Conservation (phyloP, 768 basidiomycete species). For the Naganishia friedmannii region DNA sequence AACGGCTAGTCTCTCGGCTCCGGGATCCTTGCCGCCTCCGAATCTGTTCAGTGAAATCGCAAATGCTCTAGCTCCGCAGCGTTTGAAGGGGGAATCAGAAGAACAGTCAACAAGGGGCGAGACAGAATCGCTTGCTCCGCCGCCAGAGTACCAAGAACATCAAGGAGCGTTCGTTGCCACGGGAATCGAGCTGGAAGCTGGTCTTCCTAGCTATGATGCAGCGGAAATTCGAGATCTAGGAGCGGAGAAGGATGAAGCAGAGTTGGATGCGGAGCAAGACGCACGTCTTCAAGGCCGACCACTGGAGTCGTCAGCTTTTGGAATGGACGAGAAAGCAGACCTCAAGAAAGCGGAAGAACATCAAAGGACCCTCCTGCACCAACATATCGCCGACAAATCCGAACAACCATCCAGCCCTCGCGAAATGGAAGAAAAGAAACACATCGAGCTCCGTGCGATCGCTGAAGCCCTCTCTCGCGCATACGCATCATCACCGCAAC, state of each 20-base stretch:
- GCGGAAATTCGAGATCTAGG: background rate
- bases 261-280: background rate
- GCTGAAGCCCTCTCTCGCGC: background rate
- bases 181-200: background rate
- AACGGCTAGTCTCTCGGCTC: background rate
- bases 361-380: background rate
- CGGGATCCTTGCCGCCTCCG: background rate
- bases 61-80: background rate
- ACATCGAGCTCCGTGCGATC: background rate
- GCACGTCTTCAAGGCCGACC: background rate
- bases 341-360: background rate
- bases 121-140: background rate
- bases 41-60: background rate
- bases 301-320: background rate
- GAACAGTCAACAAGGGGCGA: background rate
- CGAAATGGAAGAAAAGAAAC: background rate
- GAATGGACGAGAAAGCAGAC: background rate
- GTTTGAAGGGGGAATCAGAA: background rate
- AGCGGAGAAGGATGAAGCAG: background rate
- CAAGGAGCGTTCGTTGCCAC: background rate
- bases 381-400: background rate
- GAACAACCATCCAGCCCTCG: no score
- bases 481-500: background rate
- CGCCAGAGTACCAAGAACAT: background rate
- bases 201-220: background rate